Percentiles rank a stretch among this genome's conserved stretches.
phyloP scores from a whole-genome alignment of 2,329 filamentous ascomycete genomes.

The Cryphonectria parasitica region DNA sequence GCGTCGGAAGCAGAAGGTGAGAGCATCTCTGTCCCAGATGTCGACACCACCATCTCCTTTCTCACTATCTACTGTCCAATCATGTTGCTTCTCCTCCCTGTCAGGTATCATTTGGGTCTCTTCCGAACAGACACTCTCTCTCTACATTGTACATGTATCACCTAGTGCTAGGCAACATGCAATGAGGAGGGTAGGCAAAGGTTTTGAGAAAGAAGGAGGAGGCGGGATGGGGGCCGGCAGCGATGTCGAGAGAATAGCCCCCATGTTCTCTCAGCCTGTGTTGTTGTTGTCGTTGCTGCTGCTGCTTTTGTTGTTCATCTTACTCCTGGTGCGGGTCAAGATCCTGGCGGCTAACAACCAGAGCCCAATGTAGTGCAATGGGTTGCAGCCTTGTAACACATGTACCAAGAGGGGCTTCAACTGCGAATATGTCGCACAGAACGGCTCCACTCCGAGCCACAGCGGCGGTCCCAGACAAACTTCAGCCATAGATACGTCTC shows the following conservation, averaged over 20 bases:
- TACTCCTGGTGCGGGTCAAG: background rate
- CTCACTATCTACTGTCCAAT: background rate
- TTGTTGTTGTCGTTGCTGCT: background rate
- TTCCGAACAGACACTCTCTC: background rate
- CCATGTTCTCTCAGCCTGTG: background rate
- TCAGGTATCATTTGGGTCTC: background rate
- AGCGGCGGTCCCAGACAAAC: constrained; percentile 37
- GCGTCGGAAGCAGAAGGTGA: constrained; percentile 69
- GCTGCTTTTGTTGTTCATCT: background rate
- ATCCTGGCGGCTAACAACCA: constrained; percentile 15
- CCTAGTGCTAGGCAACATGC: background rate
- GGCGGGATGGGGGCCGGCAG: background rate
- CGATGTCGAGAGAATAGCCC: background rate
- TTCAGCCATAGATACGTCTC: constrained; percentile 33
- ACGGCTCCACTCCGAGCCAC: constrained; percentile 31
- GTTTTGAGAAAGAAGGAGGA: too few species aligned
- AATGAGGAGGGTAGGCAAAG: background rate
- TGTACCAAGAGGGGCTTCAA: constrained; percentile 57
- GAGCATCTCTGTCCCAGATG: constrained; percentile 30
- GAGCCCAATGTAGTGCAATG: constrained; percentile 58
- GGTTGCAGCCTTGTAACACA: constrained; percentile 58
- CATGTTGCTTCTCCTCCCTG: background rate
- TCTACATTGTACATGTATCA: background rate
- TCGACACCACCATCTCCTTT: background rate
- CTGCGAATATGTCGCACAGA: constrained; percentile 47